A percentile compares a stretch with the other conserved stretches of the same genome.
phyloP scores from a whole-genome alignment of 129 eudicot genomes.

The Cynara cardunculus region DNA sequence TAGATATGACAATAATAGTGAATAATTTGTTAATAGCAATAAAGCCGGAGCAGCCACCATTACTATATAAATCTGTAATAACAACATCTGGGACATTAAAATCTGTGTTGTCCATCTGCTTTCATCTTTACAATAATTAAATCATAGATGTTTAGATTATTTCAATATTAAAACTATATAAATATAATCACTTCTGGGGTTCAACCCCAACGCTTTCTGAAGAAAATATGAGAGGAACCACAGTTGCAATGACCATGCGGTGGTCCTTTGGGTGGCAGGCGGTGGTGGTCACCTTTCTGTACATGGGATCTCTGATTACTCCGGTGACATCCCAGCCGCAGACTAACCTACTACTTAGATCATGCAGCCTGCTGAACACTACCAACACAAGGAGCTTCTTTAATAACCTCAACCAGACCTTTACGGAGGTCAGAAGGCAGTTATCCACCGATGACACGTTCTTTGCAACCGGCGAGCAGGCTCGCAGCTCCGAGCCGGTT shows the following conservation, averaged over 20 bases:
- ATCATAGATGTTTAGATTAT: too few relatives aligned
- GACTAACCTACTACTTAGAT: slow-evolving; percentile 35
- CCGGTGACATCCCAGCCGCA: slow-evolving; percentile 43
- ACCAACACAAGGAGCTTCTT: slow-evolving; percentile 30
- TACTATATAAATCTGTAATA: too few relatives aligned
- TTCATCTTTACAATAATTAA: too few relatives aligned
- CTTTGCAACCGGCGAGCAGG: slow-evolving; percentile 46
- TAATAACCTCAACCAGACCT: slow-evolving; percentile 39
- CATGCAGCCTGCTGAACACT: slow-evolving; percentile 54
- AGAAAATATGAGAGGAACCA: not conserved
- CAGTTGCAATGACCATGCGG: not conserved
- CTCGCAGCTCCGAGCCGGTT: slow-evolving; percentile 44
- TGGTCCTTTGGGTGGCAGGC: slow-evolving; percentile 9
- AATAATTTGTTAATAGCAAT: too few relatives aligned
- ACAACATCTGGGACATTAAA: too few relatives aligned
- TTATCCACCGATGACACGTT: slow-evolving; percentile 18
- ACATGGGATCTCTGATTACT: not conserved
- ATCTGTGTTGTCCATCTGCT: too few relatives aligned
- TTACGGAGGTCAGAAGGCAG: slow-evolving; percentile 41
- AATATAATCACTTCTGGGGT: too few relatives aligned
- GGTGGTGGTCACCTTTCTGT: not conserved
- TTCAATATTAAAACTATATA: too few relatives aligned
- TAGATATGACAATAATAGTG: too few relatives aligned
- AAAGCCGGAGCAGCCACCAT: too few relatives aligned
- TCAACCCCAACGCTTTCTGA: not conserved